These are phyloP conservation scores for Plasmodium ovale DNA, from an alignment of 169 alveolate species.

Conservation along the genomic window DNA sequence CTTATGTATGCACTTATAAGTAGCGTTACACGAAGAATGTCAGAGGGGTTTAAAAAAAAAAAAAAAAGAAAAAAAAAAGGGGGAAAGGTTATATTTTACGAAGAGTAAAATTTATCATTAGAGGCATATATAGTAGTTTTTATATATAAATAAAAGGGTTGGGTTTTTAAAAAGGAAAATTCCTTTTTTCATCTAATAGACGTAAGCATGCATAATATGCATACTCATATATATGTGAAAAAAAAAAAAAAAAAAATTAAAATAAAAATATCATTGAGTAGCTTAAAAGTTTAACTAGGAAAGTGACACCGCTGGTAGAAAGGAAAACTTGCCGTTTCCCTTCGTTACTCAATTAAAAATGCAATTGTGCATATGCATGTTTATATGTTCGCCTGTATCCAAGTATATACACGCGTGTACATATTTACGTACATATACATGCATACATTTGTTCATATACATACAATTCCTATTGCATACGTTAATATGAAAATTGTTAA, in stretches of 20 bases:
- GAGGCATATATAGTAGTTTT: not conserved
- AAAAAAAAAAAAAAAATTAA: not conserved
- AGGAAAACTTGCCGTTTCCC: no score
- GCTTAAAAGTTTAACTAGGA: no score
- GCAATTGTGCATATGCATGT: no score
- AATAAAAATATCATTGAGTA: no score
- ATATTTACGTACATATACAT: no score
- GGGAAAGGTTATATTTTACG: conserved; percentile 1
- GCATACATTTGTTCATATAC: no score
- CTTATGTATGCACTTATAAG: not conserved
- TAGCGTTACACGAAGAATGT: not conserved
- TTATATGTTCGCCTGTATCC: no score
- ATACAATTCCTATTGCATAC: no score
- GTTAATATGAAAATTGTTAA: no score
- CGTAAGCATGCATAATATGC: not conserved
- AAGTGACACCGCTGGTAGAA: no score
- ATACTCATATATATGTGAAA: not conserved
- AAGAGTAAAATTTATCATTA: not conserved
- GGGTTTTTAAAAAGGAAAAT: not conserved
- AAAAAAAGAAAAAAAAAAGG: not conserved
- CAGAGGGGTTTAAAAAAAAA: not conserved
- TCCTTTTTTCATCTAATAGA: not conserved
- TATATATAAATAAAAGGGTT: not conserved
- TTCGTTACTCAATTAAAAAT: no score
- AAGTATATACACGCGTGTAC: no score